A percentile compares a stretch with the other conserved stretches of the same genome.
Evolutionary conservation across 768 basidiomycete species (phyloP).

Genomic region (Gautieria morchelliformis): DNA sequence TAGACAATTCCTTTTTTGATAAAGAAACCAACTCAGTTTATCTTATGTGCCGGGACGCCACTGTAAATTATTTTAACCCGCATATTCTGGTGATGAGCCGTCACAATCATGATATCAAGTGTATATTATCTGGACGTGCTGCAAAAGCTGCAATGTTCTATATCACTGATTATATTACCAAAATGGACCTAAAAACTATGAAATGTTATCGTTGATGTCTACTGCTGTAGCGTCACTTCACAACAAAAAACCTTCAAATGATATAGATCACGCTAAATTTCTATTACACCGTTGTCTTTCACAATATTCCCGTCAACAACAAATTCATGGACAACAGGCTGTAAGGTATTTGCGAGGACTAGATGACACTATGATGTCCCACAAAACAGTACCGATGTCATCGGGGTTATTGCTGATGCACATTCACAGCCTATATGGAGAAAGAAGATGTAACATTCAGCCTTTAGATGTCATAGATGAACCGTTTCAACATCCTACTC

Average conservation of each 20-base stretch:
- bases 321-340: constrained; percentile 12
- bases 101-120: constrained; percentile 28
- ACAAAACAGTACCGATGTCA: too few relatives aligned
- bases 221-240: too few relatives aligned
- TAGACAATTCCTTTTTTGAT: constrained; percentile 22
- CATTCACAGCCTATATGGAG: too few relatives aligned
- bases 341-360: constrained; percentile 1
- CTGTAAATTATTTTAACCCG: constrained; percentile 25
- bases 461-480: too few relatives aligned
- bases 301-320: not conserved
- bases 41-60: constrained; percentile 20
- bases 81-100: constrained; percentile 24
- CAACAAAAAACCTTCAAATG: too few relatives aligned
- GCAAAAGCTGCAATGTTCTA: constrained; percentile 27
- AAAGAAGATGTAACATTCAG: too few relatives aligned
- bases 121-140: constrained; percentile 23
- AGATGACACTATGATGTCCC: not conserved
- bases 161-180: constrained; percentile 30
- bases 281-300: constrained; percentile 10
- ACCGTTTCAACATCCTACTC: too few relatives aligned
- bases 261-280: not conserved
- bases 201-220: constrained; percentile 5
- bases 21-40: constrained; percentile 21
- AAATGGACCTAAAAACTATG: constrained; percentile 17
- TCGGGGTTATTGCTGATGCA: too few relatives aligned